Evolutionary conservation across 129 eudicot species (phyloP).

Genomic region (Arctium lappa): DNA sequence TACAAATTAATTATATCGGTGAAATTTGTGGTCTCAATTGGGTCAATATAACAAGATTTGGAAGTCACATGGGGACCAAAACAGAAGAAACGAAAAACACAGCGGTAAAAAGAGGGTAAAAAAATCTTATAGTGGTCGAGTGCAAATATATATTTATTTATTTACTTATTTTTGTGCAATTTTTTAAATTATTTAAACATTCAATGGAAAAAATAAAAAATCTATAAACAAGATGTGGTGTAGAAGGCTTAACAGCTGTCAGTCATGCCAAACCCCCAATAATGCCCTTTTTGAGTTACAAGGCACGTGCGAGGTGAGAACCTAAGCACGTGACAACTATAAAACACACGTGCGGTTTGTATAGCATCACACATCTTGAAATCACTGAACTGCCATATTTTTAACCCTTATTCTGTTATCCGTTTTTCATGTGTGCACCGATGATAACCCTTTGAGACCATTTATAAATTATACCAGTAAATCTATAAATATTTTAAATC

Average conservation of each 20-base stretch:
- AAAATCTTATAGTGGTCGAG: too few species aligned
- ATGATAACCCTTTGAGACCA: too few species aligned
- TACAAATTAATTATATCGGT: background rate
- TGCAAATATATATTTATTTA: too few species aligned
- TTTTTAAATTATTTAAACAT: too few species aligned
- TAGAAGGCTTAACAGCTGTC: background rate
- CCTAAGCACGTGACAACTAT: background rate
- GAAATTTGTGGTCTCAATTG: background rate
- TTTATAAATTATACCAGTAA: too few species aligned
- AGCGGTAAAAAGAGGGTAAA: background rate
- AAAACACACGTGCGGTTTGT: background rate
- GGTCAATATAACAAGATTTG: background rate
- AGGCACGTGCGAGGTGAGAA: background rate
- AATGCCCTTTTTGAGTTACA: background rate
- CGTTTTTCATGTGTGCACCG: background rate
- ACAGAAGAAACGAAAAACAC: background rate
- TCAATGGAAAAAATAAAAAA: too few species aligned
- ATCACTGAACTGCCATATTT: background rate
- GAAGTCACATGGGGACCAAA: background rate
- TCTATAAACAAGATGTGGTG: background rate
- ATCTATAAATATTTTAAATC: too few species aligned
- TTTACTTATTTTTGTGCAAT: too few species aligned
- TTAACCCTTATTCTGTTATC: background rate
- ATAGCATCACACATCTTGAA: background rate
- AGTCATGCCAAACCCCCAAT: background rate